These are phyloP conservation scores for Hemisphaericaspora subhashii DNA, from an alignment of 1,139 yeast genomes.

Conservation along the genomic window DNA sequence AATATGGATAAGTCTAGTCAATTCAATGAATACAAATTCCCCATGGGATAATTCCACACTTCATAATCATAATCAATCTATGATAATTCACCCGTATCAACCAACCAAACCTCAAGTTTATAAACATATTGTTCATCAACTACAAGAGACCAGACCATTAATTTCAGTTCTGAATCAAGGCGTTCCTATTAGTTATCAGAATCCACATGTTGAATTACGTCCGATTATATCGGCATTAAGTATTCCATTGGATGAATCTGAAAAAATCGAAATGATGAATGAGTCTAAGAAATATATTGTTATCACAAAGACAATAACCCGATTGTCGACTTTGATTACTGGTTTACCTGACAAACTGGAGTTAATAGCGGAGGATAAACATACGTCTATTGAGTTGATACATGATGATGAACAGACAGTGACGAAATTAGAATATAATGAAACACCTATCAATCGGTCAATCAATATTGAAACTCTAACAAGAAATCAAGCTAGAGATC, in stretches of 20 bases:
- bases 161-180: constrained; percentile 12
- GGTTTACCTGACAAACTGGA: too few relatives aligned
- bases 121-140: background rate
- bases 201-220: background rate
- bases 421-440: too few relatives aligned
- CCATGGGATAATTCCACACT: too few relatives aligned
- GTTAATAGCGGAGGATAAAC: too few relatives aligned
- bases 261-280: background rate
- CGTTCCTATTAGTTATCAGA: constrained; percentile 12
- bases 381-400: too few relatives aligned
- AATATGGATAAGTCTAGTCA: background rate
- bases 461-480: background rate
- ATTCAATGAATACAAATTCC: background rate
- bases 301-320: background rate
- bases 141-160: constrained; percentile 11
- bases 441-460: background rate
- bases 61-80: too few relatives aligned
- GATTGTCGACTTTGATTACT: background rate
- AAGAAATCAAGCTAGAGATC: background rate
- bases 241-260: background rate
- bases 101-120: background rate
- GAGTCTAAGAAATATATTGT: background rate
- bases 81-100: too few relatives aligned
- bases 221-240: background rate
- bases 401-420: too few relatives aligned